Evolutionary conservation across 345 rosid species (phyloP), one percentile per base, ranked within the genome.

Genomic region (Heritiera littoralis): DNA sequence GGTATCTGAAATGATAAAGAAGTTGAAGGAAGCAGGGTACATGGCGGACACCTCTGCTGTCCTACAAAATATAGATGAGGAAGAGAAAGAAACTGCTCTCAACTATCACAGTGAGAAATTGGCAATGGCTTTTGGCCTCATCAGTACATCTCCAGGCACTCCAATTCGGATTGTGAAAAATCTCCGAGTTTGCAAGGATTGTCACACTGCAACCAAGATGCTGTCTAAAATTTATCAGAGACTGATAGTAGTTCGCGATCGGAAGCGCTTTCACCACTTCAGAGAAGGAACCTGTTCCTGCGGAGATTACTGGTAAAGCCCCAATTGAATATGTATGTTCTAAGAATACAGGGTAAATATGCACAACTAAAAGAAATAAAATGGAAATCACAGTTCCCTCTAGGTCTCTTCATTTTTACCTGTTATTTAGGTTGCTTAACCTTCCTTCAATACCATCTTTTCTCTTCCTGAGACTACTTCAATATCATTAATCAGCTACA

Each of bases 181-280:
- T 66, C 84, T 84, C 1, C 68, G 84, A 64, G 77, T 82, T 46
- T 85, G 85, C 66, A 74, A 75, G 0, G 85, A 82, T 45, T 85
- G 87, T 60, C 84, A 80, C 46, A 9, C 69, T 7, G 86, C 80
- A 35, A 81, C 79, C 60, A 83, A 83, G 77, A 66, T 79, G 15
- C 32, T 85, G 76, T 85, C 85, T 4, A 85, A 82, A 73, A 60
- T 85, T 20, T 80, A 79, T 51, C 48, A 48, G 6, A 85, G 85
- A 77, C 55, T 51, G 23, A 69, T 85, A 56, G 45, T 80, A 55
- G 83, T 82, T 3, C 77, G 87, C 20, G 87, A 82, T 40, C 75
- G 78, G 3, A 85, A 74, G 74, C 81, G 85, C 7, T 85, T 85
- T 80, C 87, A 85, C 46, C 85, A 80, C 9, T 82, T 85, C 80